Conservation (phyloP, 164 flowering plant genomes). For the Liriodendron chinense region DNA sequence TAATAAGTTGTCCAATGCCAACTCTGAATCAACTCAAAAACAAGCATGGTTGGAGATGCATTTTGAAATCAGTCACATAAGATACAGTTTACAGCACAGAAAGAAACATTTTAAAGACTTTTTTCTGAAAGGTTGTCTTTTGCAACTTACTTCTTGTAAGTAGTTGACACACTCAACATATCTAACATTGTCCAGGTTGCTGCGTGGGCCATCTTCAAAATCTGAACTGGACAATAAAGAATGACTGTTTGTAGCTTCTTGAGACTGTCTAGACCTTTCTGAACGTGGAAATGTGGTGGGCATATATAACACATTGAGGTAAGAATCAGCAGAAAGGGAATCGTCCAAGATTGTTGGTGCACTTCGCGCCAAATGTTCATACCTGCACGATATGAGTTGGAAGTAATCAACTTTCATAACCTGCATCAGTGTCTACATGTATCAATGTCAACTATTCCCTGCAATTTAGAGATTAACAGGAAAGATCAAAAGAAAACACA, state of each 20-base stretch:
- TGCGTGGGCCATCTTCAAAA: conserved; percentile 83
- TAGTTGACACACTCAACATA: conserved; percentile 81
- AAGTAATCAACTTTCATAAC: neutral
- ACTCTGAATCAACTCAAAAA: neutral
- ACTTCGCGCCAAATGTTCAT: conserved; percentile 95
- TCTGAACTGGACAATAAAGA: conserved; percentile 41
- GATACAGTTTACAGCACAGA: neutral
- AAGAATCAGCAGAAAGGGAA: conserved; percentile 98
- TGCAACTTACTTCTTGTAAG: conserved; percentile 79
- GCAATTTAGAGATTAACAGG: neutral
- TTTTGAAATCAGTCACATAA: neutral
- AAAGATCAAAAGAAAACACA: neutral
- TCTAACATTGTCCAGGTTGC: conserved; percentile 78
- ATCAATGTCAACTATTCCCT: neutral
- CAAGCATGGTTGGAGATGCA: neutral
- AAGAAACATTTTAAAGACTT: neutral
- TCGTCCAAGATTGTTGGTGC: conserved; percentile 98
- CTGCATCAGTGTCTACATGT: neutral
- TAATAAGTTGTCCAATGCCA: neutral
- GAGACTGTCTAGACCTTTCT: conserved; percentile 76
- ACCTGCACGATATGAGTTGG: conserved; percentile 46
- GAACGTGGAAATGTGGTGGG: conserved; percentile 99
- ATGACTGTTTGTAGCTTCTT: conserved; percentile 49
- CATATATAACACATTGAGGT: conserved; percentile 91
- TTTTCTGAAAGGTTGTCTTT: neutral